Percentiles rank a stretch among this genome's conserved stretches.
Conservation (phyloP, 2,329 filamentous ascomycete genomes). For the Aspergillus jensenii region DNA sequence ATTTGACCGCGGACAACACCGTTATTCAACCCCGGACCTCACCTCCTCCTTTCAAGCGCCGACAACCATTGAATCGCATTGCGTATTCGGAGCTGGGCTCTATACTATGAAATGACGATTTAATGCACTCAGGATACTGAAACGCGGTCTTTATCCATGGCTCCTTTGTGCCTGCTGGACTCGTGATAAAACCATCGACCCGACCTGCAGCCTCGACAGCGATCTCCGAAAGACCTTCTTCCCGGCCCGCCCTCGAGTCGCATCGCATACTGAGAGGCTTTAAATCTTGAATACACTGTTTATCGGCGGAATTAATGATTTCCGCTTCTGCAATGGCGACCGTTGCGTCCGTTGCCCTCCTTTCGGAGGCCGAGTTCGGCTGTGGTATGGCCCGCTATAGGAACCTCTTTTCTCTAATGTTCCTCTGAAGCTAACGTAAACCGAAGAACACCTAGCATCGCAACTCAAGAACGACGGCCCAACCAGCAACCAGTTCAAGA, state of each 20-base stretch:
- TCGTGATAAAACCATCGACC: slow-evolving; percentile 5
- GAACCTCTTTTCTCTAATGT: neutral
- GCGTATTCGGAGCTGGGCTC: slow-evolving; percentile 13
- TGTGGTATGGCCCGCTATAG: slow-evolving; percentile 35
- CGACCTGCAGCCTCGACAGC: neutral
- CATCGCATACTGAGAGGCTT: neutral
- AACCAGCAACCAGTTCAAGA: slow-evolving; percentile 37
- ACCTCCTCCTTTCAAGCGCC: neutral
- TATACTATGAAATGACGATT: slow-evolving; percentile 13
- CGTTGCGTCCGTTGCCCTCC: slow-evolving; percentile 31
- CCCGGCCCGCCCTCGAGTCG: neutral
- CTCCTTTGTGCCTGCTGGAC: slow-evolving; percentile 14
- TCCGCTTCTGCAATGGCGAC: slow-evolving; percentile 30
- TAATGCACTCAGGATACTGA: slow-evolving; percentile 11
- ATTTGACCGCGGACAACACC: slow-evolving; percentile 11
- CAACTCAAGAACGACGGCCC: slow-evolving; percentile 32
- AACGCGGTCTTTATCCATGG: slow-evolving; percentile 18
- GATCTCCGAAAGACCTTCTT: neutral
- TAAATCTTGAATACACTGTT: neutral
- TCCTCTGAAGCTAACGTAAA: slow-evolving; percentile 1
- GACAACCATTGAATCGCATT: neutral
- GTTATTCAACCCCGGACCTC: neutral
- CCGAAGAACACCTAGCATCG: slow-evolving; percentile 40
- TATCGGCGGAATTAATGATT: neutral
- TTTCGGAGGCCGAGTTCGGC: slow-evolving; percentile 41